phyloP scores from a whole-genome alignment of 192 early-diverging fungal genomes.

The Umbelopsis vinacea region DNA sequence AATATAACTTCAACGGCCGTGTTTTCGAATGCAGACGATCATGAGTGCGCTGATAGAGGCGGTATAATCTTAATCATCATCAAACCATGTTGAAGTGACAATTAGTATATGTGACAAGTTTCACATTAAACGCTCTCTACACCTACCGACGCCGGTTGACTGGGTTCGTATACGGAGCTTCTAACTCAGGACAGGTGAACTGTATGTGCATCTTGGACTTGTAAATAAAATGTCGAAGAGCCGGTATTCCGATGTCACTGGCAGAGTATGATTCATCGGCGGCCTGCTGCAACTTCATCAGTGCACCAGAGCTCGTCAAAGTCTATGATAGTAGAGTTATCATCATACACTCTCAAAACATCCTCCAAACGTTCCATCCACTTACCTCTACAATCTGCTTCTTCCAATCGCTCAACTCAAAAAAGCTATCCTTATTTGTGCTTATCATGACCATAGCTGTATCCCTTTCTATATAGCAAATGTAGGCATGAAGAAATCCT shows the following conservation, averaged over 20 bases:
- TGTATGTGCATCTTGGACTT: conserved; percentile 65
- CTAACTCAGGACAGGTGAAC: conserved; percentile 65
- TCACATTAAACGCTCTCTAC: neutral
- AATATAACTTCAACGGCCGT: conserved; percentile 58
- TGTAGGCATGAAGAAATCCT: conserved; percentile 88
- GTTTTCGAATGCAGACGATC: conserved; percentile 59
- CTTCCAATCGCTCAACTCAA: conserved; percentile 74
- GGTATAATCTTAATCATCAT: conserved; percentile 37
- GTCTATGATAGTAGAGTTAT: neutral
- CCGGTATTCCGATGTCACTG: conserved; percentile 63
- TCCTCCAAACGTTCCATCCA: neutral
- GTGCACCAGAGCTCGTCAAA: conserved; percentile 29
- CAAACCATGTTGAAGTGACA: conserved; percentile 32
- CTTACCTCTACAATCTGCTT: conserved; percentile 64
- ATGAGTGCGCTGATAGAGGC: conserved; percentile 63
- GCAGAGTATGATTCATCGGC: conserved; percentile 55
- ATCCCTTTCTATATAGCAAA: conserved; percentile 77
- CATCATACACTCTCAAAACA: neutral
- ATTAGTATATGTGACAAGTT: neutral
- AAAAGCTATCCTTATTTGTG: conserved; percentile 85
- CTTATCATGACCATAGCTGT: conserved; percentile 77
- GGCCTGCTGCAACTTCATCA: conserved; percentile 47
- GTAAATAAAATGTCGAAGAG: conserved; percentile 75
- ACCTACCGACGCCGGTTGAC: conserved; percentile 56
- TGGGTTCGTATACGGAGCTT: conserved; percentile 60